These are phyloP conservation scores for Nemania diffusa DNA, from an alignment of 2,329 filamentous ascomycete species.

Conservation along the genomic window DNA sequence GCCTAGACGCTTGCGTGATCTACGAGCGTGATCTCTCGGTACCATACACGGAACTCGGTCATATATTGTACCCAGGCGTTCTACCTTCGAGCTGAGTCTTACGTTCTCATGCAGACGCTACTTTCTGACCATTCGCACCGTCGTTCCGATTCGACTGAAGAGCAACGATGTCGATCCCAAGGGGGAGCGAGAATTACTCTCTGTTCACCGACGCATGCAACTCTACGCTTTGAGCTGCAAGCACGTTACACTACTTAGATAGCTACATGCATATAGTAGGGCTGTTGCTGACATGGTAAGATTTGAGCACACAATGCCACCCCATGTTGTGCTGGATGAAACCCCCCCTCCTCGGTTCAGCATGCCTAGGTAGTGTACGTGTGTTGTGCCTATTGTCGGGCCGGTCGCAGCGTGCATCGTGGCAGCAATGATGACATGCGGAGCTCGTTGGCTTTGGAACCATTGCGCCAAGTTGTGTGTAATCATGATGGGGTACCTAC, in stretches of 20 bases:
- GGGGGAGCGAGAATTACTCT: slow-evolving; percentile 11
- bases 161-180: slow-evolving; percentile 21
- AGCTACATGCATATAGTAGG: slow-evolving; percentile 27
- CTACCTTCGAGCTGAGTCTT: not conserved
- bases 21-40: not conserved
- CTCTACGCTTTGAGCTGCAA: slow-evolving; percentile 35
- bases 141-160: slow-evolving; percentile 16
- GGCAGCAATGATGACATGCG: slow-evolving; percentile 6
- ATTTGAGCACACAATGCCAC: slow-evolving; percentile 24
- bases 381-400: slow-evolving; percentile 20
- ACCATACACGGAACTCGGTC: not conserved
- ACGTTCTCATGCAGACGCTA: not conserved
- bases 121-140: slow-evolving; percentile 6
- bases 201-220: slow-evolving; percentile 33
- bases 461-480: slow-evolving; percentile 14
- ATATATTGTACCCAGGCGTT: not conserved
- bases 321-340: slow-evolving; percentile 16
- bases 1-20: slow-evolving; percentile 5
- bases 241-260: slow-evolving; percentile 31
- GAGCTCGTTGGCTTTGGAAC: not conserved
- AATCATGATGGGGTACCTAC: slow-evolving; percentile 14
- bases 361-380: not conserved
- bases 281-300: slow-evolving; percentile 32
- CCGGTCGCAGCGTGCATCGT: slow-evolving; percentile 24
- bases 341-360: not conserved